Conservation (phyloP, 2,329 filamentous ascomycete species). For the Coniochaeta hoffmannii region DNA sequence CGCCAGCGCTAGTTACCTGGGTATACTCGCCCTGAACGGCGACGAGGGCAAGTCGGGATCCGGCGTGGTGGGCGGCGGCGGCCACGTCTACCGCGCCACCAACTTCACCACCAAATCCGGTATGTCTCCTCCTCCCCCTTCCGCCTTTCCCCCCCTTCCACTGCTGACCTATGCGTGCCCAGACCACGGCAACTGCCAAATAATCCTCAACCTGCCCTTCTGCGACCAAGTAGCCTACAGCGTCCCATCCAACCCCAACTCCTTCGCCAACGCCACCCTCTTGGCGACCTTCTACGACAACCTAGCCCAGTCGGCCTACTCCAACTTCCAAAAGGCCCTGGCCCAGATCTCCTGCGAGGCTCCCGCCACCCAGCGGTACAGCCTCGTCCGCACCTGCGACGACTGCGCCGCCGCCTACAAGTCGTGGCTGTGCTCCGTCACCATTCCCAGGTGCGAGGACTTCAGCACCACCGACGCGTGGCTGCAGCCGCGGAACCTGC, state of each 20-base stretch:
- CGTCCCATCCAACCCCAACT: slow-evolving; percentile 70
- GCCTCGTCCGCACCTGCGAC: slow-evolving; percentile 66
- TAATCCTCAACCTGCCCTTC: slow-evolving; percentile 82
- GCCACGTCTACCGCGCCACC: slow-evolving; percentile 63
- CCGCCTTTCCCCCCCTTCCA: not conserved
- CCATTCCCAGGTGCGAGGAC: slow-evolving; percentile 87
- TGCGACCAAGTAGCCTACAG: slow-evolving; percentile 86
- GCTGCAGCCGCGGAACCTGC: slow-evolving; percentile 65
- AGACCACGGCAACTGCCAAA: slow-evolving; percentile 70
- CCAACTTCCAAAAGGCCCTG: slow-evolving; percentile 73
- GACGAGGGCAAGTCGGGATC: slow-evolving; percentile 36
- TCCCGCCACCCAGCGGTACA: slow-evolving; percentile 66
- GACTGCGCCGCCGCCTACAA: slow-evolving; percentile 82
- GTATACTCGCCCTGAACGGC: slow-evolving; percentile 60
- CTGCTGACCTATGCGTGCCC: slow-evolving; percentile 4
- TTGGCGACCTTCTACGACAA: slow-evolving; percentile 73
- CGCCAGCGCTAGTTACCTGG: slow-evolving; percentile 62
- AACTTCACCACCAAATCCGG: slow-evolving; percentile 73
- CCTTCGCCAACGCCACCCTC: slow-evolving; percentile 48
- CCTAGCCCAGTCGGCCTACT: slow-evolving; percentile 61
- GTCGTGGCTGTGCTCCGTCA: slow-evolving; percentile 88
- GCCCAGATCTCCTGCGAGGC: slow-evolving; percentile 83
- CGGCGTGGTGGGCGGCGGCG: slow-evolving; percentile 58
- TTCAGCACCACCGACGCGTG: slow-evolving; percentile 47
- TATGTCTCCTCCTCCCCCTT: slow-evolving; percentile 35